Conservation (phyloP, 345 rosid species). For the Carallia pectinifolia region DNA sequence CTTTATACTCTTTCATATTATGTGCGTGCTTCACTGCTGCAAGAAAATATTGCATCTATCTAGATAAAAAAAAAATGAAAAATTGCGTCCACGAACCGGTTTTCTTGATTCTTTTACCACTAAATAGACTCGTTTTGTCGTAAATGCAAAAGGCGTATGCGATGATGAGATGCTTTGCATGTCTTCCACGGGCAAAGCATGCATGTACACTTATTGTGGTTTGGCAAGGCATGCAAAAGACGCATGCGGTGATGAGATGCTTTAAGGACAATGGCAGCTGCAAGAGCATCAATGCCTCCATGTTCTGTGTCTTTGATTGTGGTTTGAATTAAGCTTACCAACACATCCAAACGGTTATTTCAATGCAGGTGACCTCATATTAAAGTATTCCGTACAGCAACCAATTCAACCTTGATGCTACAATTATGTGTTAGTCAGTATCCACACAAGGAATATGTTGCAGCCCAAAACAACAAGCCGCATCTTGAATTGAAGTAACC, state of each 20-base stretch:
- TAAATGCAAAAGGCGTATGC: too few relatives aligned
- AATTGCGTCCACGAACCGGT: too few relatives aligned
- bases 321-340: background rate
- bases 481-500: background rate
- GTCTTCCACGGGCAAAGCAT: conserved; percentile 2
- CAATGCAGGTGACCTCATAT: conserved; percentile 18
- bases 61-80: too few relatives aligned
- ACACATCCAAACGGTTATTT: conserved; percentile 33
- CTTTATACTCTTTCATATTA: too few relatives aligned
- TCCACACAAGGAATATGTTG: background rate
- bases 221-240: too few relatives aligned
- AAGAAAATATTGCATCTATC: too few relatives aligned
- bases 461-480: conserved; percentile 11
- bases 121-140: too few relatives aligned
- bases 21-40: too few relatives aligned
- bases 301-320: conserved; percentile 7
- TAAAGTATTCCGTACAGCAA: conserved; percentile 7
- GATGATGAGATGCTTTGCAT: background rate
- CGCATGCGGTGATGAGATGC: too few relatives aligned
- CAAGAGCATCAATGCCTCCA: background rate
- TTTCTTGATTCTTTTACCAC: too few relatives aligned
- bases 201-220: background rate
- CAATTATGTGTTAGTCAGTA: background rate
- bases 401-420: conserved; percentile 4
- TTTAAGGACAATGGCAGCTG: background rate